These are phyloP conservation scores for bread wheat (Triticum aestivum) DNA, from an alignment of 176 grass and related monocot genomes.

Conservation along the genomic window DNA sequence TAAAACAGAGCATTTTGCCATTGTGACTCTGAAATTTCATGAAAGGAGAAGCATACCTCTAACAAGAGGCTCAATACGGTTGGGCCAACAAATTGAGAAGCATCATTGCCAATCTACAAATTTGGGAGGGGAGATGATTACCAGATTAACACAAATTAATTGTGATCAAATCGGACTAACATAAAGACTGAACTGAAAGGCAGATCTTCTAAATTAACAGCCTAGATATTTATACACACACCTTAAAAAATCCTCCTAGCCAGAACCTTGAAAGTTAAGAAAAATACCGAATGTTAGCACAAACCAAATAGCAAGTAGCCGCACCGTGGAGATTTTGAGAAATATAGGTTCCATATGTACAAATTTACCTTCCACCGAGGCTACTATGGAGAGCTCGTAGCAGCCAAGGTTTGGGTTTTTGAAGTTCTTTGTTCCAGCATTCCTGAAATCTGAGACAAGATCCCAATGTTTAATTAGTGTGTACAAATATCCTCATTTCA, in stretches of 20 bases:
- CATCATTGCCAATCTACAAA: conserved; percentile 92
- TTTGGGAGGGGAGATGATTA: background rate
- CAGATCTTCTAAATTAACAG: conserved; percentile 9
- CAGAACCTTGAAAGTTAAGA: conserved; percentile 73
- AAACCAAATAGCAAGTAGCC: conserved; percentile 5
- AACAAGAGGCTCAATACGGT: conserved; percentile 78
- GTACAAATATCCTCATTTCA: conserved; percentile 10
- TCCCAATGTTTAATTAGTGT: conserved; percentile 7
- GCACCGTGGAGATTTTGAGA: conserved; percentile 16
- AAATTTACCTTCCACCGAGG: conserved; percentile 72
- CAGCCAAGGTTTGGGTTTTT: conserved; percentile 85
- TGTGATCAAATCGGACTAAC: background rate
- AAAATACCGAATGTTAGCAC: conserved; percentile 20
- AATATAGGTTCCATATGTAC: background rate
- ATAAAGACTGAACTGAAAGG: background rate
- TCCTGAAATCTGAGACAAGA: conserved; percentile 75
- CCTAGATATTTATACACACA: conserved; percentile 24
- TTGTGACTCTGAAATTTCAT: conserved; percentile 19
- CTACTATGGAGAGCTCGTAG: conserved; percentile 88
- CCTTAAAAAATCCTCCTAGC: conserved; percentile 96
- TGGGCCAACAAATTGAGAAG: conserved; percentile 97
- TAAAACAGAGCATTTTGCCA: background rate
- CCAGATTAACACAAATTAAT: background rate
- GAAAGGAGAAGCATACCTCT: conserved; percentile 50
- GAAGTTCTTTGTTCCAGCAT: conserved; percentile 73